These are phyloP conservation scores for Clonostachys sp. DNA, from an alignment of 2,329 filamentous ascomycete species.

Conservation along the genomic window DNA sequence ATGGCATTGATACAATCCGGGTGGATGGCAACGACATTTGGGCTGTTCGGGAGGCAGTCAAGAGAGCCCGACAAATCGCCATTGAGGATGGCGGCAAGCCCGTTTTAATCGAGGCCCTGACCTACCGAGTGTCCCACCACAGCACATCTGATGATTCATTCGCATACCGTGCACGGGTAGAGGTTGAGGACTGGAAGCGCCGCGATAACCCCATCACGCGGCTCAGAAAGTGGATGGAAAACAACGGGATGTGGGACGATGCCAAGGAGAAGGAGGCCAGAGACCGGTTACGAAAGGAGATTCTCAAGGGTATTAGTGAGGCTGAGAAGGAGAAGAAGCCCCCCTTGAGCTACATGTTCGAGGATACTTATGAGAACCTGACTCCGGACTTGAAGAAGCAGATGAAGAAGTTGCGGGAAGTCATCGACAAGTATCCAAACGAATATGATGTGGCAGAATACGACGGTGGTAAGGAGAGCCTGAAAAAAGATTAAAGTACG, in stretches of 20 bases:
- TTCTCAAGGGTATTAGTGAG: slow-evolving; percentile 78
- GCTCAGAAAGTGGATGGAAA: slow-evolving; percentile 86
- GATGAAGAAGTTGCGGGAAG: slow-evolving; percentile 64
- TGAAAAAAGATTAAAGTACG: slow-evolving; percentile 28
- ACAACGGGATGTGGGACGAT: slow-evolving; percentile 79
- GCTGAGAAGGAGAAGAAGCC: slow-evolving; percentile 82
- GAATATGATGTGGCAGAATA: slow-evolving; percentile 83
- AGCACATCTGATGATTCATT: slow-evolving; percentile 97
- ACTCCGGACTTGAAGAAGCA: slow-evolving; percentile 76
- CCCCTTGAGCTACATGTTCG: slow-evolving; percentile 67
- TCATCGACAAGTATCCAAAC: slow-evolving; percentile 80
- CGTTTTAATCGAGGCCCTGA: slow-evolving; percentile 91
- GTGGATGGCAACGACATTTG: slow-evolving; percentile 95
- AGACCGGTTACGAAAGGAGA: slow-evolving; percentile 62
- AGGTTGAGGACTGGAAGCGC: slow-evolving; percentile 94
- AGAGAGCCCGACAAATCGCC: slow-evolving; percentile 71
- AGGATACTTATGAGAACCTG: slow-evolving; percentile 83
- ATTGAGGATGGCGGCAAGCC: slow-evolving; percentile 76
- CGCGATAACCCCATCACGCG: slow-evolving; percentile 85
- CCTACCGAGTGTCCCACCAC: slow-evolving; percentile 96
- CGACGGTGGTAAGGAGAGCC: slow-evolving; percentile 66
- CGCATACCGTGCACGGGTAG: slow-evolving; percentile 86
- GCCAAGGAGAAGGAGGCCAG: slow-evolving; percentile 71
- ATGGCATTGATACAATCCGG: slow-evolving; percentile 90
- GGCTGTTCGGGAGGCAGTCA: slow-evolving; percentile 77